Percentiles rank a stretch among this genome's conserved stretches.
Evolutionary conservation across 179 eudicot species (phyloP).

Genomic region (Silene coronaria): DNA sequence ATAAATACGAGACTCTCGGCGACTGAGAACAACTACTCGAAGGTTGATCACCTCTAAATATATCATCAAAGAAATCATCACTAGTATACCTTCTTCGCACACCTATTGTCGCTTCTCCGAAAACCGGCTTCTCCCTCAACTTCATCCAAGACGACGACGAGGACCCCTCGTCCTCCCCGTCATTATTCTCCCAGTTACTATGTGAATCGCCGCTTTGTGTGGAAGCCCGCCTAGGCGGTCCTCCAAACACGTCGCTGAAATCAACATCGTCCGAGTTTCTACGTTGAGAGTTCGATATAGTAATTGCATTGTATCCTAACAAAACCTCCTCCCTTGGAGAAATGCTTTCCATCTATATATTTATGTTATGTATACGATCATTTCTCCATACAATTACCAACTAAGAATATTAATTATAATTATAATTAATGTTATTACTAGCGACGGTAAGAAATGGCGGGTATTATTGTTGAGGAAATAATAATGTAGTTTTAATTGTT

Average conservation of each 20-base stretch:
- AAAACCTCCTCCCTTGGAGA: conserved; percentile 22
- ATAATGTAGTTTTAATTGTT: background rate
- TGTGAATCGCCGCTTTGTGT: conserved; percentile 21
- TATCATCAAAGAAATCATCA: conserved; percentile 74
- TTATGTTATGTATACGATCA: background rate
- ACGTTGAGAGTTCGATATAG: background rate
- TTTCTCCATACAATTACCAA: background rate
- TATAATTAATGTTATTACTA: too few relatives aligned
- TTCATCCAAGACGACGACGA: conserved; percentile 23
- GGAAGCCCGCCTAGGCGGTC: conserved; percentile 75
- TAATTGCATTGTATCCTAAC: conserved; percentile 26
- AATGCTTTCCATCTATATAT: conserved; percentile 21
- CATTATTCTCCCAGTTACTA: background rate
- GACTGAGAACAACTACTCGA: conserved; percentile 46
- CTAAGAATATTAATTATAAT: background rate
- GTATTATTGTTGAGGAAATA: background rate
- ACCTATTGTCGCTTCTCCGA: conserved; percentile 41
- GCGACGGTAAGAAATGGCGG: background rate
- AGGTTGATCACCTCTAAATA: conserved; percentile 57
- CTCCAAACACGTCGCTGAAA: conserved; percentile 86
- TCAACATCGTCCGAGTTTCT: conserved; percentile 56
- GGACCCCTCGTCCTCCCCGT: conserved; percentile 5
- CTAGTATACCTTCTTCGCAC: conserved; percentile 40
- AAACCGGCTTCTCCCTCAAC: conserved; percentile 55
- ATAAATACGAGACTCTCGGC: conserved; percentile 40